Evolutionary conservation across 2,329 filamentous ascomycete genomes (phyloP), one percentile per base, ranked within the genome.

Genomic region (Colletotrichum paranaense): DNA sequence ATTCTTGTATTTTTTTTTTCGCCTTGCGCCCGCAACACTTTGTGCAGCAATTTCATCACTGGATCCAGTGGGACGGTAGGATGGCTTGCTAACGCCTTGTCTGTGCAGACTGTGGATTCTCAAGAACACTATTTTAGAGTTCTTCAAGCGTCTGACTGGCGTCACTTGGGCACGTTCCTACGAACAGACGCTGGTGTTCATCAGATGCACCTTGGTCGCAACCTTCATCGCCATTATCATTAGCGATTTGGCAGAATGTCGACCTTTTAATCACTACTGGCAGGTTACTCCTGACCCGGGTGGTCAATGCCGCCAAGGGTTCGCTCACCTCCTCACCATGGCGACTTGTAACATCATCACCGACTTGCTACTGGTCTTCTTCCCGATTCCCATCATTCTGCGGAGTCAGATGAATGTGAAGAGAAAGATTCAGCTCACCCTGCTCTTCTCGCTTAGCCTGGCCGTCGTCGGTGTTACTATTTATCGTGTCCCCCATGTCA

Each of bases 121-220:
- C 75, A 99, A 98, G 82, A 90, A 93, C 78, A 94, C 95, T 46
- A 93, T 98, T 70, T 93, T 95, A 73, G 95, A 98, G 81, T 98
- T 98, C 79, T 92, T 98, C 77, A 93, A 93, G 80, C 93, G 96
- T 68, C 89, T 98, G 65, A 97, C 94, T 3, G 91, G 91, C 67
- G 91, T 92, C 58, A 94, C 94, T 69, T 98, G 95, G 94, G 91
- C 93, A 74, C 89, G 89, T 65, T 92, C 92, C 28, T 95, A 97
- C 80, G 91, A 94, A 75, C 83, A 90, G 59, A 90, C 92, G 14
- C 85, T 98, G 11, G 86, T 91, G 64, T 86, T 90, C 74, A 94
- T 98, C 75, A 91, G 95, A 72, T 90, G 91, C 80, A 93, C 94
- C 69, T 89, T 98, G 1, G 84, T 90, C 26, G 84, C 90, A n/a